phyloP scores from a whole-genome alignment of 768 basidiomycete species.

The Hygrocybe coccinea region DNA sequence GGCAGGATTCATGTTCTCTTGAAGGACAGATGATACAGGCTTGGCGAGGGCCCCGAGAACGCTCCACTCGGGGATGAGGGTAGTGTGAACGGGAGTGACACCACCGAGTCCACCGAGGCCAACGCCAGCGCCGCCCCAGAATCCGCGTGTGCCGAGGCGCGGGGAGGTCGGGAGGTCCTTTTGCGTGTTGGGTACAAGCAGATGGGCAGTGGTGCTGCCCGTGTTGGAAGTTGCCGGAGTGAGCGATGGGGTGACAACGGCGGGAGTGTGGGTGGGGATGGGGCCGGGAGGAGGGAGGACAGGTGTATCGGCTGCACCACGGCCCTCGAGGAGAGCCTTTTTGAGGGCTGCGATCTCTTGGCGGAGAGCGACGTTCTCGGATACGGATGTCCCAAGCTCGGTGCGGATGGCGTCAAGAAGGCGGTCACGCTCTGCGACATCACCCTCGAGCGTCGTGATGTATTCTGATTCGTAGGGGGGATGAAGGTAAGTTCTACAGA shows the following conservation, averaged over 20 bases:
- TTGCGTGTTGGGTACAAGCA: constrained; percentile 64
- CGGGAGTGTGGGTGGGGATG: constrained; percentile 39
- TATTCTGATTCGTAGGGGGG: constrained; percentile 57
- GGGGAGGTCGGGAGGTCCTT: constrained; percentile 72
- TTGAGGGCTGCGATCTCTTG: constrained; percentile 74
- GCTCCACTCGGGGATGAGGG: constrained; percentile 63
- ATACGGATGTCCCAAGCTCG: constrained; percentile 73
- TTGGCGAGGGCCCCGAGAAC: constrained; percentile 10
- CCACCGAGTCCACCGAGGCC: constrained; percentile 49
- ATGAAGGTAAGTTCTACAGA: not conserved
- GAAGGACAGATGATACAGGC: constrained; percentile 28
- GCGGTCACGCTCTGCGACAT: constrained; percentile 87
- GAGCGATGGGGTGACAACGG: constrained; percentile 28
- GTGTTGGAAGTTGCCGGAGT: constrained; percentile 11
- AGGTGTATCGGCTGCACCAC: constrained; percentile 37
- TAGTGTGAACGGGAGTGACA: constrained; percentile 79
- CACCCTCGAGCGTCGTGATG: constrained; percentile 87
- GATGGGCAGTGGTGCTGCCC: constrained; percentile 10
- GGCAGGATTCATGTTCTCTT: constrained; percentile 78
- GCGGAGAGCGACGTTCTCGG: constrained; percentile 78
- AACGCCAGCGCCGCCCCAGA: constrained; percentile 73
- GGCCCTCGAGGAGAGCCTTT: constrained; percentile 65
- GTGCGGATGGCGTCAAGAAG: constrained; percentile 83
- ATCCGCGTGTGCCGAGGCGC: constrained; percentile 41
- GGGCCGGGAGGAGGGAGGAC: constrained; percentile 49